Conservation (phyloP, 495 filamentous ascomycete genomes). For the Cryomyces minteri region DNA sequence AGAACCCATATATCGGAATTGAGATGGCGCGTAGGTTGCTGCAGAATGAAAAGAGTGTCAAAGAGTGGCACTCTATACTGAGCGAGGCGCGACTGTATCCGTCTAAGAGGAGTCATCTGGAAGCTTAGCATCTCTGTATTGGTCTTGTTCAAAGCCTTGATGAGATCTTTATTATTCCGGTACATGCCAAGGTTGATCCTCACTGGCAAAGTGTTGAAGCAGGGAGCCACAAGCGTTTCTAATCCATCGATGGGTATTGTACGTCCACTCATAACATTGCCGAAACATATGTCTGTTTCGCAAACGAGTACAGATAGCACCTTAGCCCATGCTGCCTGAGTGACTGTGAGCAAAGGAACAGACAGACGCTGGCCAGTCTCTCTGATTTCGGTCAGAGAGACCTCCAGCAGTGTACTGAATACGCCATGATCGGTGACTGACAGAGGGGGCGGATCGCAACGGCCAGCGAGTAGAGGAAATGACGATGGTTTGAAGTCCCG, state of each 20-base stretch:
- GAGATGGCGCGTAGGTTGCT: slow-evolving; percentile 31
- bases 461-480: slow-evolving; percentile 21
- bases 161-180: slow-evolving; percentile 31
- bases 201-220: slow-evolving; percentile 75
- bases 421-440: slow-evolving; percentile 6
- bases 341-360: slow-evolving; percentile 40
- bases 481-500: slow-evolving; percentile 27
- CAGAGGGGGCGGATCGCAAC: slow-evolving; percentile 3
- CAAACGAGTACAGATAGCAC: slow-evolving; percentile 32
- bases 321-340: slow-evolving; percentile 51
- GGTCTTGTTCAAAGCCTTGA: slow-evolving; percentile 30
- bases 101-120: slow-evolving; percentile 51
- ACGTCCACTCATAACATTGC: slow-evolving; percentile 60
- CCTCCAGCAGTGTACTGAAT: slow-evolving; percentile 6
- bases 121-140: slow-evolving; percentile 39
- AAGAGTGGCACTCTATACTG: slow-evolving; percentile 34
- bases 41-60: slow-evolving; percentile 60
- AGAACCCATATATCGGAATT: slow-evolving; percentile 45
- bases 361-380: slow-evolving; percentile 29
- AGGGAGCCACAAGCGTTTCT: slow-evolving; percentile 58
- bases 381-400: slow-evolving; percentile 27
- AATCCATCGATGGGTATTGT: slow-evolving; percentile 42
- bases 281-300: slow-evolving; percentile 56
- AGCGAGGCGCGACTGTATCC: slow-evolving; percentile 30
- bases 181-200: slow-evolving; percentile 30